Evolutionary conservation across 2,329 filamentous ascomycete genomes (phyloP), one percentile per base, ranked within the genome.

Genomic region (Alternaria brassicae): DNA sequence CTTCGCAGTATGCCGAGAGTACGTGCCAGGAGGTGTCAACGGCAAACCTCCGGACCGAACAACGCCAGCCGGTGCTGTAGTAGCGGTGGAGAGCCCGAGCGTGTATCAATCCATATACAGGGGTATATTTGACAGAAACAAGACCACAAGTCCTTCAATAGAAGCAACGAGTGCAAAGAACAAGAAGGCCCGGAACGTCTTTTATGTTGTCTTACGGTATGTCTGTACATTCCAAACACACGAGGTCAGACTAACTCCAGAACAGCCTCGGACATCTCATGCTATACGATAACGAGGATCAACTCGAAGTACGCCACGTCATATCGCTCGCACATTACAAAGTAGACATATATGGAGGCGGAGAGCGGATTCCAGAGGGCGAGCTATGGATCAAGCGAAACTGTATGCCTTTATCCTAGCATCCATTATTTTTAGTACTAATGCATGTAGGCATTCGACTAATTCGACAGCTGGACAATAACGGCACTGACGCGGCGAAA

Each of bases 21-120:
- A 95, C 79, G 91, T 92, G 1, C 92, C 93, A 40, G 92, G 93
- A 74, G 93, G 93, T 40, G 89, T 96, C 77, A 96, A 96, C 81
- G 92, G 92, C 60, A 96, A 94, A 79, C 93, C 93, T 6, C 93
- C 94, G 58, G 93, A 97, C 80, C 87, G 92, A 60, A 87, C 89
- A 30, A 94, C 91, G 0, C 92, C 93, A 6, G 86, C 91, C 12
- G 92, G 92, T 17, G 88, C 90, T 56, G 89, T 91, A 15, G 88
- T 95, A 42, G 87, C 89, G 32, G 83, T 90, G 40, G 90, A 93
- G 56, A 96, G 92, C 72, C 93, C 91, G 56, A 97, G 94, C 76
- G 94, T 99, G 36, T 98, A 98, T 78, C 95, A 98, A 84, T 91
- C 91, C 77, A 97, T 99, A 92, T 99, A 99, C 80, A 85, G 93